phyloP scores from a whole-genome alignment of 257 asterid genomes.

The Perilla frutescens region DNA sequence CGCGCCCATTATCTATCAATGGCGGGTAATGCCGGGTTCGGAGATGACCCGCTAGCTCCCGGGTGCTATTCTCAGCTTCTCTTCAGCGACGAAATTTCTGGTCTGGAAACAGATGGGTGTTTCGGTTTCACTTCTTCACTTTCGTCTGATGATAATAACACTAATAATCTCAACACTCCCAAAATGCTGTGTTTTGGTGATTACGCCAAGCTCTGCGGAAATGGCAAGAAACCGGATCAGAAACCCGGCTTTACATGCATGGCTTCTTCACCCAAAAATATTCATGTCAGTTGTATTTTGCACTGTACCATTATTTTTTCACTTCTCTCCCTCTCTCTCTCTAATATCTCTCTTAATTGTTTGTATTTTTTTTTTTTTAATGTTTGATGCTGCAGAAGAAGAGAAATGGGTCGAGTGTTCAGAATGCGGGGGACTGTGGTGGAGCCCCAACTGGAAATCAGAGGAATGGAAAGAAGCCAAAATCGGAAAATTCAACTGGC shows the following conservation, averaged over 20 bases:
- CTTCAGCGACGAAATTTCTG: conserved; percentile 48
- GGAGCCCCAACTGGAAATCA: conserved; percentile 45
- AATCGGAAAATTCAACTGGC: conserved; percentile 39
- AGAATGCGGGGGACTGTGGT: conserved; percentile 26
- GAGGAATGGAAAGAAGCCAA: conserved; percentile 58
- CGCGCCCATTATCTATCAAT: conserved; percentile 9
- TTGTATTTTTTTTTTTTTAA: neutral
- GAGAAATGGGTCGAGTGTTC: conserved; percentile 51
- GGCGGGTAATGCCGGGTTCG: conserved; percentile 53
- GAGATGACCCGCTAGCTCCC: conserved; percentile 49
- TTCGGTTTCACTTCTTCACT: conserved; percentile 50
- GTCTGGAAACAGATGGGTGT: conserved; percentile 38
- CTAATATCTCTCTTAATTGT: neutral
- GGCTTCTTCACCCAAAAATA: conserved; percentile 45
- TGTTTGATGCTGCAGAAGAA: conserved; percentile 42
- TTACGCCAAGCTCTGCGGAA: conserved; percentile 29
- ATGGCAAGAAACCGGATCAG: conserved; percentile 36
- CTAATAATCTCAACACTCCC: conserved; percentile 27
- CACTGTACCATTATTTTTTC: too few species aligned
- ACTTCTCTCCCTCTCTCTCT: neutral
- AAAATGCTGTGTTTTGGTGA: conserved; percentile 78
- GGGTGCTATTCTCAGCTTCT: conserved; percentile 75
- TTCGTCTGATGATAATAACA: conserved; percentile 27
- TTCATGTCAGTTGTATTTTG: conserved; percentile 3
- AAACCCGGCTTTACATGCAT: conserved; percentile 56